Evolutionary conservation across 2,329 filamentous ascomycete genomes (phyloP), one percentile per base, ranked within the genome.

Genomic region (Alternaria arbusti): DNA sequence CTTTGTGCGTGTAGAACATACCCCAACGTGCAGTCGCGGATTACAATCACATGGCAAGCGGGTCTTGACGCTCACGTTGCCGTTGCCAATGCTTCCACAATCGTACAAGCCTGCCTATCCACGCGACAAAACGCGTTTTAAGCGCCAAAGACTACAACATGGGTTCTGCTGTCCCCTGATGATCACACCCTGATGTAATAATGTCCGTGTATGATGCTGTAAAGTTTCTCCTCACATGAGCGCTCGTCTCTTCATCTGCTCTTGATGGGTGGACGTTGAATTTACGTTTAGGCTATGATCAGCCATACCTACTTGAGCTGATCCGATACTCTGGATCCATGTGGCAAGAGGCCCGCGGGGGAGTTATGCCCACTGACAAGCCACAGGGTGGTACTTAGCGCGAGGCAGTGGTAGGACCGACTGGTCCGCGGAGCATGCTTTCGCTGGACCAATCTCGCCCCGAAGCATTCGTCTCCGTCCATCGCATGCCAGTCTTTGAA

Each of bases 261-360:
- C 25, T 25, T 30, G 25, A 59, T 32, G 47, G n/a, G 15, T 20
- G 15, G 59, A 59, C 57, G 57, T 59, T 52, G 20, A 30, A 23
- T 55, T 59, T 63, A 59, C 56, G 25, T 61, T 63, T 55, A 46
- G 32, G 45, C 25, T 44, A 22, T 36, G 28, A 54, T 52, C 23
- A 54, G 23, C 43, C 56, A 47, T 50, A 26, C 56, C 44, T 59
- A 49, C 43, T 59, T 36, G 46, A 61, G 54, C 54, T 26, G 23
- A 20, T 54, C 49, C 47, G 54, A 30, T 17, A 11, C 49, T 44
- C 23, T 46, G 25, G 50, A 44, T 43, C 44, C 45, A 17, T 25
- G 32, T 46, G 44, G 20, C 50, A 50, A 51, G 23, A 54, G 30
- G 43, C 22, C 20, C n/a, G 49, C 20, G 13, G 26, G 55, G 17